A percentile compares a stretch with the other conserved stretches of the same genome.
phyloP scores from a whole-genome alignment of 2,329 filamentous ascomycete species.

The Penicillium sp. region DNA sequence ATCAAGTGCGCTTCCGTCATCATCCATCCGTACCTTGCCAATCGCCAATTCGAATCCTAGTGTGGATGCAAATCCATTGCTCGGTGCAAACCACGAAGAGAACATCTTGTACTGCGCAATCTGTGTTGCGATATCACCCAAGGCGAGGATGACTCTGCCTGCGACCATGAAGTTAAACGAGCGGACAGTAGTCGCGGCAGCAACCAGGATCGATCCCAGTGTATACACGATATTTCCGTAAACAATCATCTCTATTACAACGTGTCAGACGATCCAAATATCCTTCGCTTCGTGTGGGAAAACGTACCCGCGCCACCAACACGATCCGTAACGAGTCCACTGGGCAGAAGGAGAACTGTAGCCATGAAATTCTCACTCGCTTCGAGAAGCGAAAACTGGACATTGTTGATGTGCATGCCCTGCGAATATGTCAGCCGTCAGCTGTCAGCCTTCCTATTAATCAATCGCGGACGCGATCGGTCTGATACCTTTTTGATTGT shows the following conservation, averaged over 20 bases:
- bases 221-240: constrained; percentile 66
- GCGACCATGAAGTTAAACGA: constrained; percentile 65
- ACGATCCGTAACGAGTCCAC: constrained; percentile 61
- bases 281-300: not conserved
- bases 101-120: constrained; percentile 69
- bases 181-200: constrained; percentile 60
- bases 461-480: not conserved
- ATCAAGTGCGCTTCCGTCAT: no score
- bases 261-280: not conserved
- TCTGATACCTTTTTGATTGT: constrained; percentile 59
- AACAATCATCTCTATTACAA: constrained; percentile 53
- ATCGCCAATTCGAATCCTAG: constrained; percentile 64
- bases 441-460: not conserved
- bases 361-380: constrained; percentile 67
- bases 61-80: constrained; percentile 65
- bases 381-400: constrained; percentile 62
- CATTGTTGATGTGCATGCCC: constrained; percentile 63
- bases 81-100: constrained; percentile 67
- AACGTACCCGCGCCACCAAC: constrained; percentile 59
- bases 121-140: constrained; percentile 68
- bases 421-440: constrained; percentile 4
- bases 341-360: constrained; percentile 59
- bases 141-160: constrained; percentile 58
- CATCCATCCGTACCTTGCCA: constrained; percentile 48
- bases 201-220: constrained; percentile 62